Conservation (phyloP, 257 asterid genomes). For the Cordia subcordata region DNA sequence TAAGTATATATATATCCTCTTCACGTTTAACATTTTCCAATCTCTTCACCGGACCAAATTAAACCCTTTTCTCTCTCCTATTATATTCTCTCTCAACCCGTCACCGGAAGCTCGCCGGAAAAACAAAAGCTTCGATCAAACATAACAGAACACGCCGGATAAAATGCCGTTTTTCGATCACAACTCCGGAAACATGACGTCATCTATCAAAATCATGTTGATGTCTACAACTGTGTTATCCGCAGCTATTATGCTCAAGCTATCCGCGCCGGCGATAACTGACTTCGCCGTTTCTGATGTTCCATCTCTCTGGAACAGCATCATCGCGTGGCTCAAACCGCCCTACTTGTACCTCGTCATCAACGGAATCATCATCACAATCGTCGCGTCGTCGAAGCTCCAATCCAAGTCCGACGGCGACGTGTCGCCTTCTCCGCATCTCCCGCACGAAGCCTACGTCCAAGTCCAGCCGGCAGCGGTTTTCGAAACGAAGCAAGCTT, state of each 20-base stretch:
- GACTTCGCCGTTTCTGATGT: constrained; percentile 48
- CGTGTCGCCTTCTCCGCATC: constrained; percentile 9
- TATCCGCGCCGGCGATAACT: constrained; percentile 38
- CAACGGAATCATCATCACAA: constrained; percentile 74
- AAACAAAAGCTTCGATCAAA: not conserved
- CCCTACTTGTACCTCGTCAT: constrained; percentile 76
- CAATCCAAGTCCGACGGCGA: constrained; percentile 41
- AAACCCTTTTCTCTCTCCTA: constrained; percentile 1
- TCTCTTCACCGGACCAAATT: not conserved
- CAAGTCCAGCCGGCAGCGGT: constrained; percentile 5
- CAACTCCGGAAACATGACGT: constrained; percentile 12
- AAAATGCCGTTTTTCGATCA: constrained; percentile 27
- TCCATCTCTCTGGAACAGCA: constrained; percentile 55
- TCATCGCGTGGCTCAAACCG: constrained; percentile 71
- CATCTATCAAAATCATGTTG: constrained; percentile 35
- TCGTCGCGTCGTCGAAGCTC: constrained; percentile 68
- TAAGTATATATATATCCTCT: not conserved
- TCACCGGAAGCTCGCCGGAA: constrained; percentile 1
- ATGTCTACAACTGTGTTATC: constrained; percentile 54
- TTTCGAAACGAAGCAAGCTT: not conserved
- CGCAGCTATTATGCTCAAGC: constrained; percentile 50
- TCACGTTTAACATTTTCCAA: not conserved
- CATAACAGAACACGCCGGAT: not conserved
- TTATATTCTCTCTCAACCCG: constrained; percentile 1
- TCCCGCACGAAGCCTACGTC: not conserved